Evolutionary conservation across 352 stramenopile species (phyloP).

Genomic region (Phytopythium litorale): DNA sequence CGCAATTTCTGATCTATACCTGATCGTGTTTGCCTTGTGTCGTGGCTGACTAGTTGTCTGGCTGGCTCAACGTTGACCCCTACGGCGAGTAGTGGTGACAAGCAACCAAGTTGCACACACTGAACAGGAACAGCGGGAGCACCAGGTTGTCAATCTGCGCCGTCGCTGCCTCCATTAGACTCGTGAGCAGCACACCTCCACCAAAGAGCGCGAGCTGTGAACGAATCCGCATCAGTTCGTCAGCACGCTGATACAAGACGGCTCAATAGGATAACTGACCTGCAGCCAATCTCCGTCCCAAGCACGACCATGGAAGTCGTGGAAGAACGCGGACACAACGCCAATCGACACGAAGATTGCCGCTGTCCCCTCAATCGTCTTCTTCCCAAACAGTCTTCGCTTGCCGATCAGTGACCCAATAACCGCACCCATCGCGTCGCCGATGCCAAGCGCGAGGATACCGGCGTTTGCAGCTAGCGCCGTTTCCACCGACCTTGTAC

Average conservation of each 20-base stretch:
- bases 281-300: constrained; percentile 23
- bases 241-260: not conserved
- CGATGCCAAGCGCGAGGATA: constrained; percentile 63
- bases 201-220: constrained; percentile 25
- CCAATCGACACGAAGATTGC: constrained; percentile 62
- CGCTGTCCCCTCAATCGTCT: constrained; percentile 58
- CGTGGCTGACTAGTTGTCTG: not conserved
- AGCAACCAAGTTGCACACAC: constrained; percentile 42
- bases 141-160: constrained; percentile 85
- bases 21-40: not conserved
- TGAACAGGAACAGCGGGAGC: constrained; percentile 67
- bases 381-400: constrained; percentile 51
- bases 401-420: constrained; percentile 52
- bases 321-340: constrained; percentile 42
- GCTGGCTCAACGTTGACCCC: not conserved
- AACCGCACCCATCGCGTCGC: constrained; percentile 72
- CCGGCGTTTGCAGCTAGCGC: constrained; percentile 56
- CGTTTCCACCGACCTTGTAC: not conserved
- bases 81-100: constrained; percentile 22
- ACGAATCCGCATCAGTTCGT: constrained; percentile 4
- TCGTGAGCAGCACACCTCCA: constrained; percentile 42
- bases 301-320: constrained; percentile 29
- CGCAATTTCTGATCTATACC: not conserved
- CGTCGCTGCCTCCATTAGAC: constrained; percentile 59
- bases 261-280: constrained; percentile 15